These are phyloP conservation scores for Monosporascus sp. DNA, from an alignment of 2,329 filamentous ascomycete genomes.

Conservation along the genomic window DNA sequence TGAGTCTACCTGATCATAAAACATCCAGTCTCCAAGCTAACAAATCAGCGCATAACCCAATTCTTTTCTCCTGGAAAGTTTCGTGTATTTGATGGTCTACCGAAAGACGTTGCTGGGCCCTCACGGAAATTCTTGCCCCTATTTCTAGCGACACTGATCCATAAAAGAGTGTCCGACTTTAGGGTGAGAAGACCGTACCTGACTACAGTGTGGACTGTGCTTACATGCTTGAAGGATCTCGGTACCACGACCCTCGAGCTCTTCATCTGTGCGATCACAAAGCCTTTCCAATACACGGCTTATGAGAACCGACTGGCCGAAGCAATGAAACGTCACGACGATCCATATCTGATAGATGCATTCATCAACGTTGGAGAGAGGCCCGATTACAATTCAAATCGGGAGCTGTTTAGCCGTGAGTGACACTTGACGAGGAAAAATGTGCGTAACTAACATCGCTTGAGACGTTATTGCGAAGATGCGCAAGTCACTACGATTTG, in stretches of 20 bases:
- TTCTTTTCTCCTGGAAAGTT: slow-evolving; percentile 45
- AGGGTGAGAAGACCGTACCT: slow-evolving; percentile 20
- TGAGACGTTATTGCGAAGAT: slow-evolving; percentile 41
- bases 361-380: slow-evolving; percentile 29
- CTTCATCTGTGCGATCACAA: slow-evolving; percentile 49
- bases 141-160: slow-evolving; percentile 47
- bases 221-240: slow-evolving; percentile 28
- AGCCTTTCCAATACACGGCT: slow-evolving; percentile 39
- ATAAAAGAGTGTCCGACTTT: slow-evolving; percentile 42
- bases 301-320: slow-evolving; percentile 48
- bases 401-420: slow-evolving; percentile 44
- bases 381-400: slow-evolving; percentile 45
- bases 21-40: slow-evolving; percentile 14
- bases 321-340: slow-evolving; percentile 35
- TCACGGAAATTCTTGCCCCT: slow-evolving; percentile 44
- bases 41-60: slow-evolving; percentile 33
- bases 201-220: neutral
- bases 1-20: slow-evolving; percentile 17
- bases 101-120: slow-evolving; percentile 33
- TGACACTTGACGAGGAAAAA: neutral
- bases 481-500: slow-evolving; percentile 41
- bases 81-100: slow-evolving; percentile 41
- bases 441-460: slow-evolving; percentile 6
- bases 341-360: slow-evolving; percentile 39
- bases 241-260: slow-evolving; percentile 42